Evolutionary conservation across 2,329 filamentous ascomycete species (phyloP), one percentile per base, ranked within the genome.

Genomic region (Pestalotiopsis fici): DNA sequence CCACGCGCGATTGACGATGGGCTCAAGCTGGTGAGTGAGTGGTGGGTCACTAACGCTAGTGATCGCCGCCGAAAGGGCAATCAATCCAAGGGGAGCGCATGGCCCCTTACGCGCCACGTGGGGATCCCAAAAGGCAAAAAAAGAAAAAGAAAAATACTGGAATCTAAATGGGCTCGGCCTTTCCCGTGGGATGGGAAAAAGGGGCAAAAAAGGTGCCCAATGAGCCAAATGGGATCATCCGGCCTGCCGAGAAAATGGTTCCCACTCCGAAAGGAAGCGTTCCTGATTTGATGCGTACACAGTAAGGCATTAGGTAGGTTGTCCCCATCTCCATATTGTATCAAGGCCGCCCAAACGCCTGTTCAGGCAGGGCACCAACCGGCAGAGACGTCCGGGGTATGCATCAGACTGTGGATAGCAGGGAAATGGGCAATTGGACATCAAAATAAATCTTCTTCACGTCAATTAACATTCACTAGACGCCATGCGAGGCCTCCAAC

Each of bases 121-220:
- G 57, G 57, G 31, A 37, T n/a, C 23, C 31, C 31, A 35, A 35
- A 35, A 35, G 31, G 31, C 31, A 35, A 35, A 57, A 31, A 57
- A 15, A 15, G 13, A 31, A 57, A 25, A 13, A 31, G 13, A 31
- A 57, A 25, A 13, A 31, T 57, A 57, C 23, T 11, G 12, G 27
- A 60, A 60, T 60, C 27, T 31, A 60, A 59, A n/a, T 31, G n/a
- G n/a, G n/a, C 57, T 60, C 57, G 57, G 57, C 57, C 57, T 27
- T 60, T 60, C 57, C 57, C 57, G 57, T 31, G 21, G n/a, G 25
- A 57, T 21, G 55, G 23, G 55, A 21, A 57, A 31, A 57, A 57
- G 23, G 27, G 55, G 55, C 23, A 57, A n/a, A 50, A n/a, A 50
- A 50, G 43, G 43, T 50, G n/a, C 43, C n/a, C 43, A 50, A 50